phyloP scores from a whole-genome alignment of 371 early-diverging fungal genomes.

The Conidiobolus incongruus region DNA sequence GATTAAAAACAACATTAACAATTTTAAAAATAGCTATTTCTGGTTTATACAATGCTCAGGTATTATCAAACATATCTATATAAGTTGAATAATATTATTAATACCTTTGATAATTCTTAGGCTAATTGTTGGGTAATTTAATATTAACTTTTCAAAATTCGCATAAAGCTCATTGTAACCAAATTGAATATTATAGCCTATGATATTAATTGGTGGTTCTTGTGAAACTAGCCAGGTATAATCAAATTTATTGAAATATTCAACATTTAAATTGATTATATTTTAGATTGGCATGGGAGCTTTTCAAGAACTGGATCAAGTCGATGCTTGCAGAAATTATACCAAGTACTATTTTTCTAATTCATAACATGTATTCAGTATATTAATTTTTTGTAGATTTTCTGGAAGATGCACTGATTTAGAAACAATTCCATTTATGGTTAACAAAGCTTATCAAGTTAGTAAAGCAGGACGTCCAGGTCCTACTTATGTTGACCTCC shows the following conservation, averaged over 20 bases:
- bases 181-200: constrained; percentile 17
- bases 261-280: not conserved
- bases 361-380: not conserved
- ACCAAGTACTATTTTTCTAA: constrained; percentile 19
- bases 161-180: too few species aligned
- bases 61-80: constrained; percentile 9
- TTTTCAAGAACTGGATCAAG: constrained; percentile 58
- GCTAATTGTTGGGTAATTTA: constrained; percentile 13
- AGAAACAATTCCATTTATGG: constrained; percentile 21
- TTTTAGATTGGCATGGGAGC: constrained; percentile 33
- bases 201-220: constrained; percentile 24
- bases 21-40: constrained; percentile 18
- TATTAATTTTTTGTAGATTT: constrained; percentile 8
- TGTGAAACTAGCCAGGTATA: constrained; percentile 19
- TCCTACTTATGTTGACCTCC: constrained; percentile 46
- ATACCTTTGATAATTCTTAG: constrained; percentile 22
- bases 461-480: constrained; percentile 44
- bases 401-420: constrained; percentile 24
- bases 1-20: not conserved
- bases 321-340: constrained; percentile 33
- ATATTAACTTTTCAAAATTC: not conserved
- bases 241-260: not conserved
- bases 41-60: constrained; percentile 43
- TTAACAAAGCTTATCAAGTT: constrained; percentile 29
- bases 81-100: not conserved